These are phyloP conservation scores for Epichloe gansuensis DNA, from an alignment of 2,329 filamentous ascomycete species.

Conservation along the genomic window DNA sequence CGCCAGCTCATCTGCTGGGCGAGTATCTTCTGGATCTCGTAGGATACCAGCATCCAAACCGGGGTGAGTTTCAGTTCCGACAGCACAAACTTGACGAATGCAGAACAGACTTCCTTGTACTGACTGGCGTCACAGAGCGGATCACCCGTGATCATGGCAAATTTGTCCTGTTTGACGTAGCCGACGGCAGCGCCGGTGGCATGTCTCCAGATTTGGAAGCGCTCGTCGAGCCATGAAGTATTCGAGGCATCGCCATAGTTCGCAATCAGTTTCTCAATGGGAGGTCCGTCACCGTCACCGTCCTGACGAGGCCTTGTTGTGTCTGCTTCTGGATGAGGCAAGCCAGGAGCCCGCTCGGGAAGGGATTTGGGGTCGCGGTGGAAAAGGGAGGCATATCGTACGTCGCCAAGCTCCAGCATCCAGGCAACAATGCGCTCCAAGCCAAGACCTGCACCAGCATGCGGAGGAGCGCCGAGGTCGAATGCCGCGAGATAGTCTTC, in stretches of 20 bases:
- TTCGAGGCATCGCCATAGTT: slow-evolving; percentile 94
- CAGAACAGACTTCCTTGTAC: slow-evolving; percentile 58
- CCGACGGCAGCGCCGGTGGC: slow-evolving; percentile 73
- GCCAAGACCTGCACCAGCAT: slow-evolving; percentile 82
- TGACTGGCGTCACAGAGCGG: slow-evolving; percentile 74
- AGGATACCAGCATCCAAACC: slow-evolving; percentile 79
- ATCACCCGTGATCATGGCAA: slow-evolving; percentile 76
- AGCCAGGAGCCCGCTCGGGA: slow-evolving; percentile 49
- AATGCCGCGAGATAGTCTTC: slow-evolving; percentile 85
- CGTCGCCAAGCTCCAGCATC: slow-evolving; percentile 75
- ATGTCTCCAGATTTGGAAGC: slow-evolving; percentile 82
- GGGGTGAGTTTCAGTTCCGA: slow-evolving; percentile 61
- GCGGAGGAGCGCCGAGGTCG: slow-evolving; percentile 76
- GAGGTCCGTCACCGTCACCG: slow-evolving; percentile 52
- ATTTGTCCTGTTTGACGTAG: slow-evolving; percentile 65
- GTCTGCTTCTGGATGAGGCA: slow-evolving; percentile 82
- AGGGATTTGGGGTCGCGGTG: slow-evolving; percentile 81
- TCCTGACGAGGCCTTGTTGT: slow-evolving; percentile 42
- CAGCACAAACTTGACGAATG: slow-evolving; percentile 64
- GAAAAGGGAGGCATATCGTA: slow-evolving; percentile 78
- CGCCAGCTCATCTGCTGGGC: slow-evolving; percentile 76
- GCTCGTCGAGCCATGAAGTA: slow-evolving; percentile 84
- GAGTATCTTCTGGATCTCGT: slow-evolving; percentile 66
- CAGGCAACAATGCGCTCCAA: slow-evolving; percentile 82
- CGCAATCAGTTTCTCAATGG: slow-evolving; percentile 77